Evolutionary conservation across 140 eudicot species (phyloP).

Genomic region (Flaveria floridana): DNA sequence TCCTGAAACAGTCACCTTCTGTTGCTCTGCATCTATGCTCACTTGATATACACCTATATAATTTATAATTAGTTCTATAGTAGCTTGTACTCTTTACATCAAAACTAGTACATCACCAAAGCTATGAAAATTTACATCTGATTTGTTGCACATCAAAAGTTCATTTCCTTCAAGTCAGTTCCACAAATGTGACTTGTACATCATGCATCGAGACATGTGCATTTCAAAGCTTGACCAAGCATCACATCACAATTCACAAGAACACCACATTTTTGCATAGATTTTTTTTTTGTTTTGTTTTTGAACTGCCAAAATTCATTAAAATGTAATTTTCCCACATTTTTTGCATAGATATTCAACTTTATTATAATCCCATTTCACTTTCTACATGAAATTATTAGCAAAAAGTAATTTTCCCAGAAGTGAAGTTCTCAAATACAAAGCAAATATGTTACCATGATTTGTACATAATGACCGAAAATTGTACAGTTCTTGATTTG

Average conservation of each 20-base stretch:
- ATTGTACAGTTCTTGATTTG: background rate
- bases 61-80: slow-evolving; percentile 4
- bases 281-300: background rate
- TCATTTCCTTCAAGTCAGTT: background rate
- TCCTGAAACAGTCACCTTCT: background rate
- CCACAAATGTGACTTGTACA: slow-evolving; percentile 22
- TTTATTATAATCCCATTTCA: slow-evolving; percentile 11
- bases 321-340: too few relatives aligned
- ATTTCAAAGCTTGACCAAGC: background rate
- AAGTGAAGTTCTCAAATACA: background rate
- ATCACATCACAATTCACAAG: background rate
- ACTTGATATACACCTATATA: slow-evolving; percentile 59
- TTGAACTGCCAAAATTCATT: too few relatives aligned
- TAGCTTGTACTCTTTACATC: slow-evolving; percentile 3
- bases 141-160: background rate
- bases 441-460: background rate
- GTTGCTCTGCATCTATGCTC: background rate
- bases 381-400: background rate
- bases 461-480: slow-evolving; percentile 13
- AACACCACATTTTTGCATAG: slow-evolving; percentile 10
- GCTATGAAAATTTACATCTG: background rate
- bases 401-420: background rate
- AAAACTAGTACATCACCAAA: background rate
- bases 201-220: slow-evolving; percentile 20
- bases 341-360: slow-evolving; percentile 14